Percentiles rank a stretch among this genome's conserved stretches.
These are phyloP conservation scores for Vicia villosa DNA, from an alignment of 306 rosid species.

Conservation along the genomic window DNA sequence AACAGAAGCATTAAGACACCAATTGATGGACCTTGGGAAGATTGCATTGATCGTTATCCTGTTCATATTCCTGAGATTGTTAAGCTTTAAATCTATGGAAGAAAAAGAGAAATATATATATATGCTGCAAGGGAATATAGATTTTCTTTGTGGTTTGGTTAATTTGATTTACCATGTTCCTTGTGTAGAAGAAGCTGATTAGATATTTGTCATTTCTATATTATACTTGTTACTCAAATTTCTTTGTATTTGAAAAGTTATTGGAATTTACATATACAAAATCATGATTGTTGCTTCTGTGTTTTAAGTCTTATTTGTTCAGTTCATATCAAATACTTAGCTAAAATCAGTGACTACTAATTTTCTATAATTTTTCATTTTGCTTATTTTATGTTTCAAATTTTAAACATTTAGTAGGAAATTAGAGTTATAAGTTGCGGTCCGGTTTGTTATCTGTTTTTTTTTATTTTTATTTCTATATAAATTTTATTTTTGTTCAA, in stretches of 20 bases:
- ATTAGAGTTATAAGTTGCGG: no score
- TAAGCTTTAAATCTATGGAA: slow-evolving; percentile 47
- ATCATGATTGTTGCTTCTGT: background rate
- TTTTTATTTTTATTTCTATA: no score
- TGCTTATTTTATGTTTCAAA: no score
- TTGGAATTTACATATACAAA: slow-evolving; percentile 18
- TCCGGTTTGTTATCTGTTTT: no score
- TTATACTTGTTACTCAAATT: slow-evolving; percentile 18
- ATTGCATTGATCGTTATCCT: slow-evolving; percentile 76
- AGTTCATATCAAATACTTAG: no score
- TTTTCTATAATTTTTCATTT: no score
- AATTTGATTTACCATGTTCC: background rate
- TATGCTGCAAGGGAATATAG: background rate
- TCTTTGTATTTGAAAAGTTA: background rate
- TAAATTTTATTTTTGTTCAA: no score
- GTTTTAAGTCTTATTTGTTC: background rate
- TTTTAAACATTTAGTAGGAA: no score
- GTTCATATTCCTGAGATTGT: slow-evolving; percentile 85
- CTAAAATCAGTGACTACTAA: no score
- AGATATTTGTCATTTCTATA: background rate
- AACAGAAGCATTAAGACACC: slow-evolving; percentile 56
- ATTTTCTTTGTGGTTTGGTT: background rate
- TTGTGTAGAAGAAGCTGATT: background rate
- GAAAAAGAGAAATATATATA: background rate
- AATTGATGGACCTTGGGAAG: slow-evolving; percentile 69